Base-by-base conservation (phyloP, 2,329 filamentous ascomycete genomes). In the Aspergillus fumigatiaffinis region DNA sequence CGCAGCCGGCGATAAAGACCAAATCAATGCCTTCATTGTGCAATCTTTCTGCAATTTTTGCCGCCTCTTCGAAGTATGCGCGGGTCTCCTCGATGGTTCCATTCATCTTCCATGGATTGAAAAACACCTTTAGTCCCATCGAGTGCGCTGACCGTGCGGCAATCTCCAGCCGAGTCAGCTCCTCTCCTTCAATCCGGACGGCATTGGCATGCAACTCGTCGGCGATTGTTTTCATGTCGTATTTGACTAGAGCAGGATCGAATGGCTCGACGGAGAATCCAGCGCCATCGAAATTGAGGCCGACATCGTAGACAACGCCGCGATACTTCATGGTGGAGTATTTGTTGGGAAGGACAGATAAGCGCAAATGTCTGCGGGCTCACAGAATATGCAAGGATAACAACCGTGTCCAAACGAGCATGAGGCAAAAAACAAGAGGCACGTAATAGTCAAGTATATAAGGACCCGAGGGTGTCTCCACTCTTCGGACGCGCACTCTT, bases 61-160 rank as follows among this genome's bases (percentile, higher is more conserved):
- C 57, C 0, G 60, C 57, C 38, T 58, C 48, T 50, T 60, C 26
- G 10, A 56, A 49, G 17, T 59, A 57, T 5, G 44, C 29, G 17
- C 51, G 51, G 4, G 55, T 62, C 35, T 41, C 60, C 0, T 57
- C 55, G 8, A 56, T 23, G 38, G 8, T 46, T 9, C 25, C 55
- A 26, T 60, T 58, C 57, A 62, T 62, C 49, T 58, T 62, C 57
- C 57, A 61, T 14, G 57, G 57, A 5, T 58, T 62, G 46, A 60
- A 56, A 23, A 60, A 60, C n/a, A 62, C 53, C 10, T 17, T 56
- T 1, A 62, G 53, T 14, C 51, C 53, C 51, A 53, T 49, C 2
- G 50, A 51, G 21, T 56, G 55, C 14, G 59, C 59, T 7, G 42
- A 23, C 1, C 54, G 52, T 25, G 57, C 17, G 23, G 59, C 57